These are phyloP conservation scores for Dothistroma pini DNA, from an alignment of 2,329 filamentous ascomycete species.

Conservation along the genomic window DNA sequence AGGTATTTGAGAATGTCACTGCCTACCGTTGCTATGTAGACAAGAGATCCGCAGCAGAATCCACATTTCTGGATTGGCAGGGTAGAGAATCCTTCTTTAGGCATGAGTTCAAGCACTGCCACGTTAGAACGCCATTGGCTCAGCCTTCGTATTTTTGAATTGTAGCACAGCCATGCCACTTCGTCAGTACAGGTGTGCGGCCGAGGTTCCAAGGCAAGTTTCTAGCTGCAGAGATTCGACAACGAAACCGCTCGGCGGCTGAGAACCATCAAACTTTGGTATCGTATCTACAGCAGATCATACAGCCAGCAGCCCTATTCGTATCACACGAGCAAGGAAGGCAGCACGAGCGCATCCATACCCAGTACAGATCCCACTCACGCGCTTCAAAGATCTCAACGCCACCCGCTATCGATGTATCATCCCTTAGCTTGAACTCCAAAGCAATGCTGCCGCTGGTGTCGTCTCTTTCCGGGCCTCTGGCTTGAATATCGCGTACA, in stretches of 20 bases:
- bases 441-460: not conserved
- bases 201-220: no score
- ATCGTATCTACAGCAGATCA: not conserved
- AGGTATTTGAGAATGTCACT: not conserved
- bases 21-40: not conserved
- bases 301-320: not conserved
- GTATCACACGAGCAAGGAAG: not conserved
- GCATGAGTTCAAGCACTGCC: no score
- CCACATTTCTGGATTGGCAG: not conserved
- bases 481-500: not conserved
- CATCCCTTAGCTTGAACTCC: conserved; percentile 1
- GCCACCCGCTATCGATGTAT: not conserved
- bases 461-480: not conserved
- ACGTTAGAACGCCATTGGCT: no score
- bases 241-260: not conserved
- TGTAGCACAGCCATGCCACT: no score
- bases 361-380: not conserved
- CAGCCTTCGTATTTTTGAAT: no score
- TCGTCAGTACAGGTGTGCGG: no score
- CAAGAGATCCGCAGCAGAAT: not conserved
- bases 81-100: no score
- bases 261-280: conserved; percentile 1
- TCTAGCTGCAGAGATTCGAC: no score
- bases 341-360: not conserved
- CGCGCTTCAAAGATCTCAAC: not conserved